phyloP scores from a whole-genome alignment of 768 basidiomycete genomes.

The Boletus patriciae region DNA sequence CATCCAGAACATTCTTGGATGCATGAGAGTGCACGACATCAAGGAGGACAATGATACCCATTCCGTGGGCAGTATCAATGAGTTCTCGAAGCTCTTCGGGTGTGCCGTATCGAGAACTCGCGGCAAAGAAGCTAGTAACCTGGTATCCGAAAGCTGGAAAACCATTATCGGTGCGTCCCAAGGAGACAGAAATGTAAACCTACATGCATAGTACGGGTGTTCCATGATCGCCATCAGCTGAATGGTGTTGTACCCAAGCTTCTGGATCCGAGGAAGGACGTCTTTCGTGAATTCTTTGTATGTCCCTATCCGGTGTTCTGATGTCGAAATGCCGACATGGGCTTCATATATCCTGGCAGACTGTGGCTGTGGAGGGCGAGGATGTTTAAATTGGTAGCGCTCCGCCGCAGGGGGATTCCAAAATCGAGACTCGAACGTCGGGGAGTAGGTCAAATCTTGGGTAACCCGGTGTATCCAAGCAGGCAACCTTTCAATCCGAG shows the following conservation, averaged over 20 bases:
- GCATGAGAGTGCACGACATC: conserved; percentile 99
- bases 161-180: not conserved
- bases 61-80: conserved; percentile 90
- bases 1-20: conserved; percentile 95
- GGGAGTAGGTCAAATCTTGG: conserved; percentile 86
- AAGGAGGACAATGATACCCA: conserved; percentile 91
- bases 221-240: conserved; percentile 99
- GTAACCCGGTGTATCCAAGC: conserved; percentile 96
- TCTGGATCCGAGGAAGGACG: conserved; percentile 82
- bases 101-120: conserved; percentile 91
- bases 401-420: conserved; percentile 88
- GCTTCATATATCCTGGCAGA: conserved; percentile 91
- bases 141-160: conserved; percentile 93
- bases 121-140: conserved; percentile 95
- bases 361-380: conserved; percentile 62
- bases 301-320: conserved; percentile 84
- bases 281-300: conserved; percentile 94
- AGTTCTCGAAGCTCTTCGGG: conserved; percentile 96
- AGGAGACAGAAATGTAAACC: conserved; percentile 28
- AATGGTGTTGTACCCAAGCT: conserved; percentile 93
- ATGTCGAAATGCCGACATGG: conserved; percentile 94
- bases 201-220: conserved; percentile 96
- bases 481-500: conserved; percentile 88
- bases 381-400: conserved; percentile 79
- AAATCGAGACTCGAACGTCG: conserved; percentile 94